These are phyloP conservation scores for Mediolabrus comicus DNA, from an alignment of 108 stramenopile species.

Conservation along the genomic window DNA sequence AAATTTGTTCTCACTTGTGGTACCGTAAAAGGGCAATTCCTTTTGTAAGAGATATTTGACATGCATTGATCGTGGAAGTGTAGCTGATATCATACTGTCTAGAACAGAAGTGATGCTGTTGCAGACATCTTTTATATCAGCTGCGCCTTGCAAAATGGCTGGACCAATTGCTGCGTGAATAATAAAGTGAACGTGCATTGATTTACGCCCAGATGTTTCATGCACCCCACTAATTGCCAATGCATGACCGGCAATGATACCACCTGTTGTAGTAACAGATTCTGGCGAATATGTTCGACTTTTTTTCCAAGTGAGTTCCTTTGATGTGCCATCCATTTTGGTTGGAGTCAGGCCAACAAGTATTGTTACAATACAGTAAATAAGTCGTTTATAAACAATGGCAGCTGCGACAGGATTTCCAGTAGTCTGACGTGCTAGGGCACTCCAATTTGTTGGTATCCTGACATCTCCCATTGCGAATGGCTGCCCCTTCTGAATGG, in stretches of 20 bases:
- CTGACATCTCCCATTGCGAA: constrained; percentile 3
- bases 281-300: background rate
- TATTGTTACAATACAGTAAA: constrained; percentile 5
- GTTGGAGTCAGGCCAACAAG: constrained; percentile 11
- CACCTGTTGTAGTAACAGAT: background rate
- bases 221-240: background rate
- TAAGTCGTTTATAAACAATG: constrained; percentile 9
- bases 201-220: background rate
- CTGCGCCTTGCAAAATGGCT: constrained; percentile 5
- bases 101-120: background rate
- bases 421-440: background rate
- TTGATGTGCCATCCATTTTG: background rate
- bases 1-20: background rate
- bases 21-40: constrained; percentile 5
- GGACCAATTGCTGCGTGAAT: background rate
- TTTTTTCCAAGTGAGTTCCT: background rate
- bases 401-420: constrained; percentile 7
- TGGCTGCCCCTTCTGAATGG: background rate
- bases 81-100: constrained; percentile 14
- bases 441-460: constrained; percentile 14
- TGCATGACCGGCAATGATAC: background rate
- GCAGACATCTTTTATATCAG: constrained; percentile 5
- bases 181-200: background rate
- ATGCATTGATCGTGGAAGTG: constrained; percentile 3
- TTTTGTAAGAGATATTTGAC: constrained; percentile 15